Percentiles rank a stretch among this genome's conserved stretches.
These are phyloP conservation scores for Fraxinus latifolia DNA, from an alignment of 305 asterid species.

Conservation along the genomic window DNA sequence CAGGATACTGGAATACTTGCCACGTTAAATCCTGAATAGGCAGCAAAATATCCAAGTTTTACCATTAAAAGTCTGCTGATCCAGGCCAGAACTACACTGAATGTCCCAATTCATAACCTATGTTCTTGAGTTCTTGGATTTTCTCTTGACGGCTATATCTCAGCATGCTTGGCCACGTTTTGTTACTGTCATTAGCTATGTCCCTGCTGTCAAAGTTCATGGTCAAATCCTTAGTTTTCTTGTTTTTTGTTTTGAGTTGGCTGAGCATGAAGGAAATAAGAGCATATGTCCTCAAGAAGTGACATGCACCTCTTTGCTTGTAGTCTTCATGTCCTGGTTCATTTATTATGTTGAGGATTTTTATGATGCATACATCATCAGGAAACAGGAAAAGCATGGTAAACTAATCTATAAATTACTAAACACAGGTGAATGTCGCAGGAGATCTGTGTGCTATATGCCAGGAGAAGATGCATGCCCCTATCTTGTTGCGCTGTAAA, in stretches of 20 bases:
- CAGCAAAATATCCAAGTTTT: neutral
- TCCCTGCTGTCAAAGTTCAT: neutral
- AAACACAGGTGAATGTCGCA: slow-evolving; percentile 46
- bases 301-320: neutral
- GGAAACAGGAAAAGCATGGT: slow-evolving; percentile 4
- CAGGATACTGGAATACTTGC: neutral
- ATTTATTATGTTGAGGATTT: neutral
- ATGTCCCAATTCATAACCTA: neutral
- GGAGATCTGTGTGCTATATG: slow-evolving; percentile 69
- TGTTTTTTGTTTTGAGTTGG: neutral
- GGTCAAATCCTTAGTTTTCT: neutral
- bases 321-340: neutral
- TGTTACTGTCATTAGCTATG: neutral
- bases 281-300: neutral
- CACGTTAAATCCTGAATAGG: neutral
- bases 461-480: slow-evolving; percentile 67
- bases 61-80: neutral
- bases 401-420: slow-evolving; percentile 22
- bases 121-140: neutral
- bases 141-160: neutral
- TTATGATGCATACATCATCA: neutral
- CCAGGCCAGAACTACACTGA: neutral
- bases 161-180: neutral
- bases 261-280: neutral
- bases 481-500: slow-evolving; percentile 55